Evolutionary conservation across 2,329 filamentous ascomycete species (phyloP).

Genomic region (Hirsutella minnesotensis): DNA sequence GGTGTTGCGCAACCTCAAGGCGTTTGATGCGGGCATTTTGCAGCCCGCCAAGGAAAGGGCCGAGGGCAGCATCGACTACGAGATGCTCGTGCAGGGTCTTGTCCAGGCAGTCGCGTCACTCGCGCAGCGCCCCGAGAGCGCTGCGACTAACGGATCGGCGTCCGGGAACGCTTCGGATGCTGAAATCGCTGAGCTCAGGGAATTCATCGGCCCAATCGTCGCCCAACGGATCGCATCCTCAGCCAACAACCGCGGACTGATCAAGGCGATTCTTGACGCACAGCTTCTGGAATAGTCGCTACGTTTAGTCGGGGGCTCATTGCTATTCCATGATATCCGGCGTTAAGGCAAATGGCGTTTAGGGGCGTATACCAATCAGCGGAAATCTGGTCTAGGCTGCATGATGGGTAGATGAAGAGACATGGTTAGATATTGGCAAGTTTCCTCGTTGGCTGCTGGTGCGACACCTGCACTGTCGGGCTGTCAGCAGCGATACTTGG

Average conservation of each 20-base stretch:
- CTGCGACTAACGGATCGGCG: slow-evolving; percentile 20
- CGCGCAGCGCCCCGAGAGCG: slow-evolving; percentile 18
- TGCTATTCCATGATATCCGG: not conserved
- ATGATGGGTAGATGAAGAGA: too few species aligned
- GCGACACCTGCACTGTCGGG: too few species aligned
- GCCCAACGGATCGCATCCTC: slow-evolving; percentile 35
- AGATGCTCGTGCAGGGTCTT: slow-evolving; percentile 44
- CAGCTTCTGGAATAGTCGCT: slow-evolving; percentile 29
- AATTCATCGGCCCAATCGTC: slow-evolving; percentile 43
- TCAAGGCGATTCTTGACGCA: slow-evolving; percentile 42
- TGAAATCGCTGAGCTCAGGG: slow-evolving; percentile 34
- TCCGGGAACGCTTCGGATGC: slow-evolving; percentile 24
- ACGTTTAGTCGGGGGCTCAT: not conserved
- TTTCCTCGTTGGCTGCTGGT: too few species aligned
- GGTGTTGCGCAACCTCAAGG: slow-evolving; percentile 42
- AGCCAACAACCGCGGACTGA: slow-evolving; percentile 35
- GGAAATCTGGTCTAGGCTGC: not conserved
- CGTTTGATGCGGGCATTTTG: slow-evolving; percentile 40
- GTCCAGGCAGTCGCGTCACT: slow-evolving; percentile 39
- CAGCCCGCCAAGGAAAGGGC: slow-evolving; percentile 39
- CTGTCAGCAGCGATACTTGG: too few species aligned
- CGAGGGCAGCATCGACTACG: slow-evolving; percentile 37
- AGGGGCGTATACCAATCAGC: slow-evolving; percentile 3
- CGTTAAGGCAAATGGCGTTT: slow-evolving; percentile 15
- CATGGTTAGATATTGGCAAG: too few species aligned